phyloP scores from a whole-genome alignment of 345 rosid species.

The Murraya koenigii region DNA sequence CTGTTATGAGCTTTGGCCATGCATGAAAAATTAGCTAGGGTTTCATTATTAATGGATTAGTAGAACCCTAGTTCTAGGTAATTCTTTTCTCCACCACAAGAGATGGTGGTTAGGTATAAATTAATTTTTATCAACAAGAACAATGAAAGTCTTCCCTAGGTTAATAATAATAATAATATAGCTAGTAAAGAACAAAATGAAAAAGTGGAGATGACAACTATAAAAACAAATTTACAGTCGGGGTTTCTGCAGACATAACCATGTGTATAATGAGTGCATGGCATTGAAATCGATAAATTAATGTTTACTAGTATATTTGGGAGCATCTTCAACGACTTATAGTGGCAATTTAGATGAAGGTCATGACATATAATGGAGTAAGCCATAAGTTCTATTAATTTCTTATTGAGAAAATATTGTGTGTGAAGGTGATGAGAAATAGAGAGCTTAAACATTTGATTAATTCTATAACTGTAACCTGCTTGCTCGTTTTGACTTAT shows the following conservation, averaged over 20 bases:
- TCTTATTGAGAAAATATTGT: not conserved
- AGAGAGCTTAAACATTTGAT: not conserved
- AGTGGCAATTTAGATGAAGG: not conserved
- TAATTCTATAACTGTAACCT: not conserved
- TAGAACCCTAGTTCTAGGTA: slow-evolving; percentile 12
- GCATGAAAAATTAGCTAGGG: slow-evolving; percentile 7
- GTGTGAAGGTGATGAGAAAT: too few relatives aligned
- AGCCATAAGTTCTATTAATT: not conserved
- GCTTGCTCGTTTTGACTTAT: too few relatives aligned
- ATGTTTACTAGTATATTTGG: not conserved
- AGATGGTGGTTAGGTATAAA: slow-evolving; percentile 2
- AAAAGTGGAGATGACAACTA: slow-evolving; percentile 1
- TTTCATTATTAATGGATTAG: not conserved
- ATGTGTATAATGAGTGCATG: slow-evolving; percentile 17
- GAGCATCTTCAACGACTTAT: not conserved
- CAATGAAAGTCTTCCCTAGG: not conserved
- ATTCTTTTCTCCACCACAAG: slow-evolving; percentile 20
- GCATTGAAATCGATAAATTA: not conserved
- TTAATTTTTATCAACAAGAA: not conserved
- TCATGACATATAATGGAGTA: too few relatives aligned
- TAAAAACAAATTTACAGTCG: slow-evolving; percentile 25
- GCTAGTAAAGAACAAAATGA: slow-evolving; percentile 8
- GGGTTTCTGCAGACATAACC: slow-evolving; percentile 25
- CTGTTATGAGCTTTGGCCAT: not conserved
- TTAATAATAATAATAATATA: slow-evolving; percentile 1